These are phyloP conservation scores for Niveomyces coronatus DNA, from an alignment of 2,329 filamentous ascomycete species.

Conservation along the genomic window DNA sequence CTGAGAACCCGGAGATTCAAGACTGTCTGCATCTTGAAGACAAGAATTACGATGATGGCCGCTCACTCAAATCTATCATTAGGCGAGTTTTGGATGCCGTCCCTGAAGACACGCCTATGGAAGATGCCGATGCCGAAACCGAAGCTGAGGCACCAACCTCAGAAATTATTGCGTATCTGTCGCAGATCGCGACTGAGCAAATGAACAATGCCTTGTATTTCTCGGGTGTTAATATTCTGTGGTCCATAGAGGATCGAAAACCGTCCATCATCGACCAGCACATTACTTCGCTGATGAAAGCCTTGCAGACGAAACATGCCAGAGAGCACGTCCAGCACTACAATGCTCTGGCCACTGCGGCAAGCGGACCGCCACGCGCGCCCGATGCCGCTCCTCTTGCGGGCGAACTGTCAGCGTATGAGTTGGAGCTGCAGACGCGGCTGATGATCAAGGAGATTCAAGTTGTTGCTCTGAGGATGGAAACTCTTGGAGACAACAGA, in stretches of 20 bases:
- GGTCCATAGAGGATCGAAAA: conserved; percentile 79
- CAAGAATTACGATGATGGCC: conserved; percentile 57
- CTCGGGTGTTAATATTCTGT: conserved; percentile 84
- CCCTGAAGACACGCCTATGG: conserved; percentile 63
- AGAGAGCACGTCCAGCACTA: conserved; percentile 85
- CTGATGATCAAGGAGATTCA: conserved; percentile 94
- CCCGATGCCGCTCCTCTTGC: conserved; percentile 44
- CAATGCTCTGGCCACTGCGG: conserved; percentile 43
- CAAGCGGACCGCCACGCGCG: conserved; percentile 30
- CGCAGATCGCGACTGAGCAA: conserved; percentile 76
- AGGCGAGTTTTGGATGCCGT: conserved; percentile 80
- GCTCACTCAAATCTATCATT: conserved; percentile 63
- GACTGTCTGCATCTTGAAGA: conserved; percentile 76
- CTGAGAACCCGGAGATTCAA: conserved; percentile 84
- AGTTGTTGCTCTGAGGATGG: conserved; percentile 84
- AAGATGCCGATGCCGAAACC: conserved; percentile 72
- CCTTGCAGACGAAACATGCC: conserved; percentile 80
- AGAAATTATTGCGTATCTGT: conserved; percentile 78
- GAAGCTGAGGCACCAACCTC: conserved; percentile 72
- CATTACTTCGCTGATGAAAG: conserved; percentile 82
- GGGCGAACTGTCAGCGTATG: conserved; percentile 57
- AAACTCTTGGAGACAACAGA: conserved; percentile 79
- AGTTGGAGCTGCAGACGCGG: conserved; percentile 79
- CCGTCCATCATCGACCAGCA: conserved; percentile 85
- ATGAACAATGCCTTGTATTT: conserved; percentile 73